phyloP scores from a whole-genome alignment of 2,329 filamentous ascomycete species.

The Stachybotrys chlorohalonatus region DNA sequence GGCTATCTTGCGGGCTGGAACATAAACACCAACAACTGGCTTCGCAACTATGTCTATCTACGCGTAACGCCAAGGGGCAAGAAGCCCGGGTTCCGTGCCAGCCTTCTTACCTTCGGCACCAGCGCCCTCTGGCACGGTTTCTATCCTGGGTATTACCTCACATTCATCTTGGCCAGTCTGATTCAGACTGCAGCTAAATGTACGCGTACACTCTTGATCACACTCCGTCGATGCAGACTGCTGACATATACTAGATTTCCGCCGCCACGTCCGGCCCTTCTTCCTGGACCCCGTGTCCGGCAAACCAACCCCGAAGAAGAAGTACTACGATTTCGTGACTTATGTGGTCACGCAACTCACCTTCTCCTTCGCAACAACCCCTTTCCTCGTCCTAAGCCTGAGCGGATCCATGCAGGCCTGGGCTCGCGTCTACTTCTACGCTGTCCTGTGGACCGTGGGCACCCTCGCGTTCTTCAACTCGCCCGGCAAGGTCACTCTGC shows the following conservation, averaged over 20 bases:
- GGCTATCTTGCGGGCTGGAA: conserved; percentile 92
- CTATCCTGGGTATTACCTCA: conserved; percentile 90
- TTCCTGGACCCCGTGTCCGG: conserved; percentile 74
- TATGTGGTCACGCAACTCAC: conserved; percentile 70
- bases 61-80: conserved; percentile 90
- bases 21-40: conserved; percentile 96
- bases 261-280: conserved; percentile 83
- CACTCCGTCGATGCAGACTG: conserved; percentile 1
- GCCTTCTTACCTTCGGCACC: conserved; percentile 85
- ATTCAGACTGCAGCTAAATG: conserved; percentile 92
- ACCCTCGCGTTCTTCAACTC: conserved; percentile 72
- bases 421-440: conserved; percentile 84
- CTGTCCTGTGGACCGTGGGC: conserved; percentile 54
- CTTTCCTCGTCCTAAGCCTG: conserved; percentile 77
- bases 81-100: conserved; percentile 94
- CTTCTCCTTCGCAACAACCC: conserved; percentile 73
- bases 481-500: conserved; percentile 57
- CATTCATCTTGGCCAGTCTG: conserved; percentile 82
- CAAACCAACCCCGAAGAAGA: conserved; percentile 61
- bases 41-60: conserved; percentile 91
- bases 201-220: conserved; percentile 36
- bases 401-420: conserved; percentile 64
- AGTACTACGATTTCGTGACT: conserved; percentile 75
- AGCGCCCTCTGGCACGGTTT: conserved; percentile 98
- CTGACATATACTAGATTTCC: conserved; percentile 55